Evolutionary conservation across 768 basidiomycete genomes (phyloP).

Genomic region (Naganishia vaughanmartiniae): DNA sequence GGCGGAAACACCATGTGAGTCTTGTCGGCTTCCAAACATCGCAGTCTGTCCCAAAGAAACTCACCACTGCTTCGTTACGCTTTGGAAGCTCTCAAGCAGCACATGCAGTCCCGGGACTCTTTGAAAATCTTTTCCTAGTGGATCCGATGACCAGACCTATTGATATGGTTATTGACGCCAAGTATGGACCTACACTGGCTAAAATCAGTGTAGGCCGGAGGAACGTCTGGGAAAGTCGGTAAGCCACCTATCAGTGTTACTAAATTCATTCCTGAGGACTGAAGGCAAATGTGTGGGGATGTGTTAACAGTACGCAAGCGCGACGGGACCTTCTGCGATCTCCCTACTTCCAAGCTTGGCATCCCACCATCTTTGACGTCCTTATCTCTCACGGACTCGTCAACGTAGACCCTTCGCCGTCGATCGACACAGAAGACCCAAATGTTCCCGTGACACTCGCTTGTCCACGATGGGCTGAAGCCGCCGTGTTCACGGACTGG

Average conservation of each 20-base stretch:
- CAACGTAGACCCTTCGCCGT: slow-evolving; percentile 9
- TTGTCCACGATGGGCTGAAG: slow-evolving; percentile 42
- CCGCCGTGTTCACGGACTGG: slow-evolving; percentile 35
- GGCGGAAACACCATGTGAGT: slow-evolving; percentile 75
- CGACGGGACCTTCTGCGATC: slow-evolving; percentile 28
- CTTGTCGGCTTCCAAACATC: background rate
- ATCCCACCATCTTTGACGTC: slow-evolving; percentile 34
- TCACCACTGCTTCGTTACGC: background rate
- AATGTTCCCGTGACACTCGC: slow-evolving; percentile 36
- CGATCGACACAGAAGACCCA: background rate
- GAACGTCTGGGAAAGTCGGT: slow-evolving; percentile 27
- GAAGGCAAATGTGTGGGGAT: no score
- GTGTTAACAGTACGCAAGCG: background rate
- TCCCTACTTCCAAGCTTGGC: slow-evolving; percentile 40
- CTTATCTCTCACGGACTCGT: slow-evolving; percentile 37
- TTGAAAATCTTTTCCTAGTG: slow-evolving; percentile 68
- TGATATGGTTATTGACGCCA: slow-evolving; percentile 43
- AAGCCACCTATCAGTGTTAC: no score
- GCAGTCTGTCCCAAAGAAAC: background rate
- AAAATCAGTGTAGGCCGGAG: slow-evolving; percentile 28
- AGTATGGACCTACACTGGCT: slow-evolving; percentile 14
- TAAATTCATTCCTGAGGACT: no score
- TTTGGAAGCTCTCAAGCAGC: slow-evolving; percentile 64
- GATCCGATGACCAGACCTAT: slow-evolving; percentile 65
- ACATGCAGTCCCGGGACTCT: slow-evolving; percentile 63